Base-by-base conservation (phyloP, 2,329 filamentous ascomycete species). In the Cadophora malorum region DNA sequence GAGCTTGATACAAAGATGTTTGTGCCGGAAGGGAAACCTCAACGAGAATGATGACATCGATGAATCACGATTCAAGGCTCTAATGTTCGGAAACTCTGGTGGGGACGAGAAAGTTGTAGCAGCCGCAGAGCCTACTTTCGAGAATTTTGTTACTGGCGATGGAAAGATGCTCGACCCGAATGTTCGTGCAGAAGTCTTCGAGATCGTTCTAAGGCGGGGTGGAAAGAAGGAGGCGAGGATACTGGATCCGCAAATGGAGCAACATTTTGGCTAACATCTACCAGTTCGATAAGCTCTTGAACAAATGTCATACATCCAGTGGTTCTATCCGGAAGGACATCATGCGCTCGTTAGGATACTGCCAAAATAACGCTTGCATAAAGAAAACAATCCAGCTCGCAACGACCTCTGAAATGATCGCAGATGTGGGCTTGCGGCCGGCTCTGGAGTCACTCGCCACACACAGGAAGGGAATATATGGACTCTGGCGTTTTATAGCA, bases 131-230 rank as follows among this genome's bases (percentile, higher is more conserved):
- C 19, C 47, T 4, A 60, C 69, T 58, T 72, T 70, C 45, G 33
- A 67, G 8, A 50, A 14, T 8, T 70, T 68, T 47, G 55, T 59
- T 6, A 28, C 53, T 4, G 68, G 67, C 2, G 67, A 72, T 33
- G 60, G 33, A 19, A 64, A 63, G 12, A 23, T 55, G 0, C 35
- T 72, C 6, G 66, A 70, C 47, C 66, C 67, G 2, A 70, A 70
- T 38, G 64, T 72, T 21, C 53, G 70, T 14, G 23, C 21, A 1
- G 62, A 58, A 14, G 68, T 72, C 16, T 72, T 72, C 21, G 61
- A 65, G 50, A 64, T 69, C 31, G 66, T 67, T 1, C 35, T 71
- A 7, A 62, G 31, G 33, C 38, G 65, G 10, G 67, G 64, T 19
- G 63, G 61, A 7, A 61, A 60, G 52, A 55, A 63, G 33, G 41